These are phyloP conservation scores for Chalaropsis thielavioides DNA, from an alignment of 2,329 filamentous ascomycete species.

Conservation along the genomic window DNA sequence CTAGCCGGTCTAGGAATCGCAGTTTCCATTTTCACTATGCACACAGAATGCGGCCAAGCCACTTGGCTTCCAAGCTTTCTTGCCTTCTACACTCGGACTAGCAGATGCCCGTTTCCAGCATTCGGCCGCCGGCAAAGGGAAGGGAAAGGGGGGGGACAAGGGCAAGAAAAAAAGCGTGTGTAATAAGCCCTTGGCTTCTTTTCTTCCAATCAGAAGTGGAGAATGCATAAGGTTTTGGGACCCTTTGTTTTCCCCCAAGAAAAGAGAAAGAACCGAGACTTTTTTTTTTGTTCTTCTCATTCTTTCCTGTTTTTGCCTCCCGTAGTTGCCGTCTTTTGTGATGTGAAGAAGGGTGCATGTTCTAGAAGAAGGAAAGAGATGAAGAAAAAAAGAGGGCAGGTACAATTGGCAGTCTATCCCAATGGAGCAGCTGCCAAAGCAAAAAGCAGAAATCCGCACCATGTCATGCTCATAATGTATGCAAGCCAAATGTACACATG, in stretches of 20 bases:
- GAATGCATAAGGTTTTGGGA: background rate
- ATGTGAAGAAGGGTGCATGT: background rate
- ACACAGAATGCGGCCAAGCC: background rate
- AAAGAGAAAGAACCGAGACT: background rate
- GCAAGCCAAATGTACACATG: background rate
- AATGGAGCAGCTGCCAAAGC: background rate
- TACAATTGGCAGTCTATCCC: background rate
- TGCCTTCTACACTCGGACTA: slow-evolving; percentile 4
- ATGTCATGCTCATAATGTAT: background rate
- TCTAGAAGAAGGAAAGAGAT: background rate
- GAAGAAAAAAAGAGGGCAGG: no score
- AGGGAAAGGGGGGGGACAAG: background rate
- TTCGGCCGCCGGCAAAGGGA: background rate
- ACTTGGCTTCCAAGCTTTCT: background rate
- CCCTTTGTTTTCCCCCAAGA: background rate
- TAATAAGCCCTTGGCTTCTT: background rate
- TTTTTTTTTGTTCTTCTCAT: no score
- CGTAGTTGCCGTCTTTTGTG: background rate
- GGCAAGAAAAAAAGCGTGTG: background rate
- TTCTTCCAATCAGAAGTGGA: background rate
- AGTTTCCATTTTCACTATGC: slow-evolving; percentile 18
- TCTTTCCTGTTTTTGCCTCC: background rate
- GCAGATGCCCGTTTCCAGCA: slow-evolving; percentile 1
- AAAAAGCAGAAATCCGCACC: background rate
- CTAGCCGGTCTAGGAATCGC: slow-evolving; percentile 6